Base-by-base conservation (phyloP, 202 grass and related monocot genomes). In the Schoenoplectus triqueter region DNA sequence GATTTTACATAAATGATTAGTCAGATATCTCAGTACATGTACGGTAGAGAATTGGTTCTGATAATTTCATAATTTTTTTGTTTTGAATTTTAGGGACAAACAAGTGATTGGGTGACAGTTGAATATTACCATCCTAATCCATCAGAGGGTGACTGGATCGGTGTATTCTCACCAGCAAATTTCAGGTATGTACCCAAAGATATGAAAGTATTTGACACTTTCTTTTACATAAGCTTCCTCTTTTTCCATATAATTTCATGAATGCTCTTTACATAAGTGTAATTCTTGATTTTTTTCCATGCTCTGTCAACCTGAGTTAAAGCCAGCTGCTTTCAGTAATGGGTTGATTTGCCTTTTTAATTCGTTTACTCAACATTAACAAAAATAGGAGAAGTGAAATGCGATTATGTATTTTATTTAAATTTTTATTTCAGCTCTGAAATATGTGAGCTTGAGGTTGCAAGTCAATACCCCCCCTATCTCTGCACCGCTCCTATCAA, bases 91-190 rank as follows among this genome's bases (percentile, higher is more conserved):
- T 84, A 93, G 95, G 89, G 95, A n/a, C 78, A 92, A 77, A 86
- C 88, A 83, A 90, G 80, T 76, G 92, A 90, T 67, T 97, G 92
- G 95, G 92, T 97, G 85, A 92, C 88, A 55, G 56, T 98, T 41
- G 72, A 82, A 68, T 95, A 89, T 65, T 88, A 62, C 71, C 88
- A 93, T 86, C 87, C 88, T 49, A 89, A 66, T 54, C 91, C 95
- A n/a, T 90, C 89, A 0, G 84, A 88, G 17, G 88, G 88, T 84
- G 95, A 98, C 65, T 98, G 92, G 92, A 90, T 98, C 68, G 95
- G 91, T 80, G 95, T 98, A 2, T 98, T 98, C 14, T 98, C 95
- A 76, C 95, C 95, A 71, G 86, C 95, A 81, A 92, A 92, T 92
- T 98, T 95, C 89, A 98, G 90, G 95, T 95, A 78, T 81, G 64